These are phyloP conservation scores for Calonectria hongkongensis DNA, from an alignment of 2,329 filamentous ascomycete species.

Conservation along the genomic window DNA sequence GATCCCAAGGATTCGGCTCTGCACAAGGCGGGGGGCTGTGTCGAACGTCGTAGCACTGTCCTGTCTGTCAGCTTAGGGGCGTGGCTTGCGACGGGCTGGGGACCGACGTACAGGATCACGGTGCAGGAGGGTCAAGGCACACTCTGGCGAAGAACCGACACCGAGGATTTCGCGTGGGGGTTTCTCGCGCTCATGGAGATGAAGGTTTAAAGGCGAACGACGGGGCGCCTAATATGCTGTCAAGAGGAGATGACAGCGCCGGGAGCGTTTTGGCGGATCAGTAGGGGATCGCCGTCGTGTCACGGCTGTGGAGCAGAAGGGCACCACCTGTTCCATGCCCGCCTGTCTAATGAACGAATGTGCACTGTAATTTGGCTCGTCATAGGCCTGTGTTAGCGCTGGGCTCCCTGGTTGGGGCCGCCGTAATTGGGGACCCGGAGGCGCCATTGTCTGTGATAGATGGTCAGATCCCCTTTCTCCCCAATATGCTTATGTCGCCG, in stretches of 20 bases:
- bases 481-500: not conserved
- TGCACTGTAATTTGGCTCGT: constrained; percentile 9
- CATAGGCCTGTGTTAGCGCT: constrained; percentile 19
- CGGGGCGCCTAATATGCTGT: not conserved
- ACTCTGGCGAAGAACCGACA: not conserved
- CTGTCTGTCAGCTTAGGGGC: constrained; percentile 36
- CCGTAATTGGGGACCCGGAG: not conserved
- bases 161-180: not conserved
- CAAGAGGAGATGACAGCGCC: not conserved
- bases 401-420: not conserved
- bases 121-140: constrained; percentile 5
- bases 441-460: constrained; percentile 17
- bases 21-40: constrained; percentile 54
- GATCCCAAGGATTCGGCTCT: constrained; percentile 27
- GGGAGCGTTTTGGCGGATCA: constrained; percentile 17
- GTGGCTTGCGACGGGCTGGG: constrained; percentile 24
- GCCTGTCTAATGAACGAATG: not conserved
- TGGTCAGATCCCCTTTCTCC: not conserved
- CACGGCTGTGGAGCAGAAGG: not conserved
- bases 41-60: constrained; percentile 49
- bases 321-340: constrained; percentile 5
- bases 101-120: not conserved
- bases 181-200: not conserved
- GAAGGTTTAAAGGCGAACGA: not conserved
- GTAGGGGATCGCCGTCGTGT: constrained; percentile 15